Percentiles rank a stretch among this genome's conserved stretches.
phyloP scores from a whole-genome alignment of 371 early-diverging fungal species.

The Haplosporangium sp. region DNA sequence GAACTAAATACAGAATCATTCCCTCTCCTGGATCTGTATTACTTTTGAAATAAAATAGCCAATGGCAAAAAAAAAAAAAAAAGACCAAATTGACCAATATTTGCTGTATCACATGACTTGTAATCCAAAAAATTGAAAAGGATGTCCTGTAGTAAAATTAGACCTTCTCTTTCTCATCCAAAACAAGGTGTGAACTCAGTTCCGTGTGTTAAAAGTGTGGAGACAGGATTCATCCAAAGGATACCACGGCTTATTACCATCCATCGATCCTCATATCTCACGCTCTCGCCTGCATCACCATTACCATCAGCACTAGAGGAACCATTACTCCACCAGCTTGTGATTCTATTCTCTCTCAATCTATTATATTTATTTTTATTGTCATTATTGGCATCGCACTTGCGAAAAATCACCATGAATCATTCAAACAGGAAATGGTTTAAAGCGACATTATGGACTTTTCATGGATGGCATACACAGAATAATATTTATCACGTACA shows the following conservation, averaged over 20 bases:
- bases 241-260: conserved; percentile 11
- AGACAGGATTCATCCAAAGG: conserved; percentile 18
- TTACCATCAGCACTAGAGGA: neutral
- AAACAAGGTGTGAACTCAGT: conserved; percentile 31
- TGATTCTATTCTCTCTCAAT: too few relatives aligned
- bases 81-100: neutral
- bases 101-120: neutral
- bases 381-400: neutral
- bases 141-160: neutral
- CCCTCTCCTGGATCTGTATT: conserved; percentile 10
- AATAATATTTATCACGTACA: too few relatives aligned
- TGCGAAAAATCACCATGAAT: too few relatives aligned
- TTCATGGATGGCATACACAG: too few relatives aligned
- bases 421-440: too few relatives aligned
- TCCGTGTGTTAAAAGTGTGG: conserved; percentile 3
- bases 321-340: neutral
- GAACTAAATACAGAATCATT: conserved; percentile 30
- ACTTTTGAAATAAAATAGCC: conserved; percentile 29
- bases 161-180: conserved; percentile 47
- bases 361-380: neutral
- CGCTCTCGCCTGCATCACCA: neutral
- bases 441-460: too few relatives aligned
- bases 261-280: conserved; percentile 19
- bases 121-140: neutral
- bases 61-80: conserved; percentile 3